Evolutionary conservation across 257 asterid genomes (phyloP), one percentile per base, ranked within the genome.

Genomic region (Lantana camara): DNA sequence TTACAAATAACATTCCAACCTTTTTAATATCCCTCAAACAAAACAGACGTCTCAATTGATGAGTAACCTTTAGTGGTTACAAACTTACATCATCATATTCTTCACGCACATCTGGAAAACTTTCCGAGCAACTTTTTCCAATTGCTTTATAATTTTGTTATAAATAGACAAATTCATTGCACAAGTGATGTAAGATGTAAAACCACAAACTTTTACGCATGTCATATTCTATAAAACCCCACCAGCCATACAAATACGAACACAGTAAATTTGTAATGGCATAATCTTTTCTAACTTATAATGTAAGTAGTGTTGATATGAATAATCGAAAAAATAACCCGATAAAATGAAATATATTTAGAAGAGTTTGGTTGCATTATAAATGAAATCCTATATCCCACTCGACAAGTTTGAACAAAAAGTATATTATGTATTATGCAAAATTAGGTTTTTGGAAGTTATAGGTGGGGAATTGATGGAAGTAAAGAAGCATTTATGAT

Each of bases 321-420:
- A n/a, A n/a, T n/a, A n/a, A n/a, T n/a, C n/a, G n/a, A n/a, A n/a
- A n/a, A n/a, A n/a, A n/a, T n/a, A n/a, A n/a, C n/a, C n/a, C n/a
- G n/a, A n/a, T n/a, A n/a, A n/a, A n/a, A n/a, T n/a, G n/a, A n/a
- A n/a, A n/a, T n/a, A n/a, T n/a, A n/a, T n/a, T n/a, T n/a, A n/a
- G n/a, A n/a, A n/a, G n/a, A n/a, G n/a, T n/a, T n/a, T n/a, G n/a
- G n/a, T n/a, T n/a, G n/a, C n/a, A n/a, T n/a, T n/a, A n/a, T n/a
- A n/a, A n/a, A n/a, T n/a, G n/a, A n/a, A n/a, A n/a, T n/a, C n/a
- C n/a, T n/a, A n/a, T n/a, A n/a, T n/a, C n/a, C n/a, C n/a, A n/a
- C 70, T 70, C 67, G 76, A 66, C 71, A 66, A 75, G 66, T 61
- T 66, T 60, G 67, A 65, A 37, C 56, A 63, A 69, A 20, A 42